These are phyloP conservation scores for Boletus fagicola DNA, from an alignment of 768 basidiomycete genomes.

Conservation along the genomic window DNA sequence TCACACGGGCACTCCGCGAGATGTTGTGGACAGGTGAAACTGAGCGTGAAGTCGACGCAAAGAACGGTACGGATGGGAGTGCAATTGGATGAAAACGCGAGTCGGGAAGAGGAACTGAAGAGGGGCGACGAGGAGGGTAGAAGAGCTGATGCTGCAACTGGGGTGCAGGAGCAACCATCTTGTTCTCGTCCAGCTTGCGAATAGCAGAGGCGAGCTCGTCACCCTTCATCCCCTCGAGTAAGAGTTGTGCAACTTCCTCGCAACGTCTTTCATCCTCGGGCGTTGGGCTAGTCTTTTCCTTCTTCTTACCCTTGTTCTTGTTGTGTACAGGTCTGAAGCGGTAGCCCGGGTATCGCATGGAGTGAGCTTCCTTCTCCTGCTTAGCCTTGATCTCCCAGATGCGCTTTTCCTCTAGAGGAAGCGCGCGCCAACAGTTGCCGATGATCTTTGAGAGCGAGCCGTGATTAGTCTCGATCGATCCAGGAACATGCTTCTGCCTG, in stretches of 20 bases:
- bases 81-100: constrained; percentile 39
- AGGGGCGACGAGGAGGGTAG: constrained; percentile 52
- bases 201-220: constrained; percentile 63
- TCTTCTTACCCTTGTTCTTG: constrained; percentile 46
- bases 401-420: constrained; percentile 68
- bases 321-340: constrained; percentile 46
- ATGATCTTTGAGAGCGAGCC: constrained; percentile 51
- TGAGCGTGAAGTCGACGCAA: constrained; percentile 39
- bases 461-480: constrained; percentile 50
- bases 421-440: constrained; percentile 60
- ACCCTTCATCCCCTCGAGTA: constrained; percentile 69
- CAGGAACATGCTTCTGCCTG: constrained; percentile 47
- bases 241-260: constrained; percentile 59
- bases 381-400: constrained; percentile 74
- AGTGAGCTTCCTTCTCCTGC: constrained; percentile 71
- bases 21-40: constrained; percentile 46
- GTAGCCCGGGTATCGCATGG: constrained; percentile 64
- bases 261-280: constrained; percentile 33
- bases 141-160: constrained; percentile 15
- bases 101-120: constrained; percentile 60
- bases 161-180: not conserved
- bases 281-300: constrained; percentile 21
- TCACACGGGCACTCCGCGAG: constrained; percentile 40
- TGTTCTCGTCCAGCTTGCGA: constrained; percentile 44
- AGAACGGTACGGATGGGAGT: constrained; percentile 44